Evolutionary conservation across 2,329 filamentous ascomycete genomes (phyloP).

Genomic region (Colletotrichum sidae): DNA sequence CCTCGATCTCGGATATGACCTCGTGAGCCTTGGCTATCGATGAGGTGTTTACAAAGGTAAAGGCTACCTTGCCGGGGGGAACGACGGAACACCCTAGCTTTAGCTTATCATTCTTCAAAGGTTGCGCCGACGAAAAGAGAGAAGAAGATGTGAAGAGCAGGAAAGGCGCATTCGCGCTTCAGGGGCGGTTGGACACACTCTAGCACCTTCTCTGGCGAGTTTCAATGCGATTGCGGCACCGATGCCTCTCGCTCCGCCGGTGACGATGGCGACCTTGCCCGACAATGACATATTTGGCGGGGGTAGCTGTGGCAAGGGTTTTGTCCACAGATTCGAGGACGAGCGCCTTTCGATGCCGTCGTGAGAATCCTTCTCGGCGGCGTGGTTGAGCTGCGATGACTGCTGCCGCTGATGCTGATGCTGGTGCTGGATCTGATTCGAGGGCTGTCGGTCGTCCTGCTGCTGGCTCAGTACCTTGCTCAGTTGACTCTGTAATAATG

Average conservation of each 20-base stretch:
- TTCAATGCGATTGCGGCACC: slow-evolving; percentile 69
- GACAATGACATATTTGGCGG: slow-evolving; percentile 36
- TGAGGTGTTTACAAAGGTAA: slow-evolving; percentile 37
- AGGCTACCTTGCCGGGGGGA: slow-evolving; percentile 34
- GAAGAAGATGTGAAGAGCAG: neutral
- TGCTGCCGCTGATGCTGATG: slow-evolving; percentile 14
- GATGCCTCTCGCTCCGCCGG: slow-evolving; percentile 64
- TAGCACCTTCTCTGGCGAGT: slow-evolving; percentile 66
- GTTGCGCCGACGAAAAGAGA: neutral
- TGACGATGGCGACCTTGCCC: slow-evolving; percentile 39
- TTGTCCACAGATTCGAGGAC: slow-evolving; percentile 37
- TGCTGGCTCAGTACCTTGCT: slow-evolving; percentile 33
- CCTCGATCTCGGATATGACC: slow-evolving; percentile 40
- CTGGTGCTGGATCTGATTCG: slow-evolving; percentile 2
- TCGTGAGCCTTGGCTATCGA: slow-evolving; percentile 39
- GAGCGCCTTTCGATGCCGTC: slow-evolving; percentile 26
- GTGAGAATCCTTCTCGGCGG: slow-evolving; percentile 24
- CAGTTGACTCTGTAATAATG: slow-evolving; percentile 35
- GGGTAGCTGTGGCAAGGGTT: slow-evolving; percentile 38
- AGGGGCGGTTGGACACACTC: slow-evolving; percentile 48
- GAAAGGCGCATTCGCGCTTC: neutral
- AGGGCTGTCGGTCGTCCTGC: slow-evolving; percentile 1
- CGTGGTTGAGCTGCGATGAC: slow-evolving; percentile 26
- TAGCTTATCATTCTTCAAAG: slow-evolving; percentile 11
- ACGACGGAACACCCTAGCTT: slow-evolving; percentile 14